These are phyloP conservation scores for Alternaria conjuncta DNA, from an alignment of 2,329 filamentous ascomycete genomes.

Conservation along the genomic window DNA sequence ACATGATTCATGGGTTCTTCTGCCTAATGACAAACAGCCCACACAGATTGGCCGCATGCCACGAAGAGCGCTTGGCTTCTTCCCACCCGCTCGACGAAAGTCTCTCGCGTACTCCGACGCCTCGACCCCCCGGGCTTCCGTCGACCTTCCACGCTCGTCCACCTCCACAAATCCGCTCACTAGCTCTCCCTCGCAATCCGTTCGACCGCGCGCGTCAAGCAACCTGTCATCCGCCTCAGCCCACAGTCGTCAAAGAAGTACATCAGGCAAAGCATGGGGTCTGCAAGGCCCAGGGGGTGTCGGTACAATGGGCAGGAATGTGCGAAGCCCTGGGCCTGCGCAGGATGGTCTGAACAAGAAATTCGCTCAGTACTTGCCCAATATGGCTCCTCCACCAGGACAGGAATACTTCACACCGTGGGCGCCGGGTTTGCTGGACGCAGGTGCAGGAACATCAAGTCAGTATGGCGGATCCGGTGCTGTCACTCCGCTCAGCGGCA, in stretches of 20 bases:
- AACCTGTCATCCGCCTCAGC: constrained; percentile 47
- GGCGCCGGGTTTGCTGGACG: constrained; percentile 44
- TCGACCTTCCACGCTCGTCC: constrained; percentile 63
- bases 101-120: constrained; percentile 69
- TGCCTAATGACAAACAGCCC: constrained; percentile 73
- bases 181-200: constrained; percentile 48
- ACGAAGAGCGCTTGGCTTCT: constrained; percentile 83
- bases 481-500: constrained; percentile 36
- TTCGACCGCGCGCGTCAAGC: constrained; percentile 45
- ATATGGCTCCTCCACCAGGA: constrained; percentile 67
- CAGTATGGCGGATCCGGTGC: constrained; percentile 40
- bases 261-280: constrained; percentile 53
- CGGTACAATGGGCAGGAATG: constrained; percentile 75
- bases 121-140: constrained; percentile 71
- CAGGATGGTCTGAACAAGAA: constrained; percentile 84
- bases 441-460: constrained; percentile 34
- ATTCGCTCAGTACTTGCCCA: constrained; percentile 82
- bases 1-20: constrained; percentile 86
- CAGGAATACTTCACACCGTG: constrained; percentile 59
- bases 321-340: constrained; percentile 79
- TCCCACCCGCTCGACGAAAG: constrained; percentile 89
- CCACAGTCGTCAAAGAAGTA: constrained; percentile 44
- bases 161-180: constrained; percentile 40
- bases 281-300: constrained; percentile 88
- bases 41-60: constrained; percentile 88